Conservation (phyloP, 2,329 filamentous ascomycete species). For the Gyromitra esculenta region DNA sequence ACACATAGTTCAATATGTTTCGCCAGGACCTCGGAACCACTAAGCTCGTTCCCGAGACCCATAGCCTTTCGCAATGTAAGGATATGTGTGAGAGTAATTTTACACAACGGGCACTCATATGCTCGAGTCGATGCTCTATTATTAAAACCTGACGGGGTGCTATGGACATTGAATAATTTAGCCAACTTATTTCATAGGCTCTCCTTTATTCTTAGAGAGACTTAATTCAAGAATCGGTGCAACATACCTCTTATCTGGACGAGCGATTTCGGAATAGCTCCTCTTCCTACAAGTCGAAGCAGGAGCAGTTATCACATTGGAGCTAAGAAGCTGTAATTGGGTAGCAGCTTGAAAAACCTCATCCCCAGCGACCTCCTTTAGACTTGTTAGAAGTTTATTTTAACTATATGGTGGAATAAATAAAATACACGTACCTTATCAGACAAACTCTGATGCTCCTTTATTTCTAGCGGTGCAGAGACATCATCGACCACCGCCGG, state of each 20-base stretch:
- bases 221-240: neutral
- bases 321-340: conserved; percentile 24
- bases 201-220: neutral
- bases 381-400: neutral
- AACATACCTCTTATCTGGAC: conserved; percentile 33
- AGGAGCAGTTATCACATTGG: neutral
- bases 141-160: conserved; percentile 10
- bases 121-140: neutral
- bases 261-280: conserved; percentile 42
- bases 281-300: conserved; percentile 31
- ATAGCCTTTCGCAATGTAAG: conserved; percentile 35
- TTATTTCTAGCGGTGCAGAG: neutral
- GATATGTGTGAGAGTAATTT: conserved; percentile 33
- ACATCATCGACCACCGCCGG: conserved; percentile 1
- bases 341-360: conserved; percentile 36
- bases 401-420: neutral
- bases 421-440: conserved; percentile 19
- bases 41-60: conserved; percentile 17
- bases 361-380: conserved; percentile 15
- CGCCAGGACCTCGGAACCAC: conserved; percentile 34
- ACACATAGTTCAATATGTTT: conserved; percentile 46
- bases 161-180: conserved; percentile 10
- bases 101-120: conserved; percentile 40
- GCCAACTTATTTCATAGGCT: neutral
- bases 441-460: neutral